Conservation (phyloP, 2,329 filamentous ascomycete genomes). For the Microdochium nivale region DNA sequence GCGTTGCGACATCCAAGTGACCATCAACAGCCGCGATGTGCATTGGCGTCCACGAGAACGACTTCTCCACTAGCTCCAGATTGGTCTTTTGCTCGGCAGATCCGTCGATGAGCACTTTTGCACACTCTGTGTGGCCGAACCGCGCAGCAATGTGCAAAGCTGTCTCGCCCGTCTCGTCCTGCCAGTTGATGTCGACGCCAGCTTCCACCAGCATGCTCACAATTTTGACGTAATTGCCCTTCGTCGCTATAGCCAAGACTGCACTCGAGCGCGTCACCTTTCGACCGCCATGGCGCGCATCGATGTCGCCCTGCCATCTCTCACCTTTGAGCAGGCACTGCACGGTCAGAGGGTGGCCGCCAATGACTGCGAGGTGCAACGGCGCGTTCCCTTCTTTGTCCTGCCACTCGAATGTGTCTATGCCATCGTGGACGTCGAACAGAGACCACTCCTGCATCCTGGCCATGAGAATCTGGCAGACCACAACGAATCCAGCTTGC, state of each 20-base stretch:
- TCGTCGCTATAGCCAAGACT: conserved; percentile 80
- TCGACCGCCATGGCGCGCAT: conserved; percentile 54
- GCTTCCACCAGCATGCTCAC: conserved; percentile 83
- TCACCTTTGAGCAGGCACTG: conserved; percentile 73
- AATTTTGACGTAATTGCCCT: conserved; percentile 76
- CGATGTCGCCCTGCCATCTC: conserved; percentile 58
- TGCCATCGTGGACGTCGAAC: conserved; percentile 75
- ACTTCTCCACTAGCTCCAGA: conserved; percentile 69
- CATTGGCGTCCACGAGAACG: conserved; percentile 91
- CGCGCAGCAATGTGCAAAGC: conserved; percentile 86
- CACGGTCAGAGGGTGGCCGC: conserved; percentile 81
- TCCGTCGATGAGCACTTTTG: conserved; percentile 64
- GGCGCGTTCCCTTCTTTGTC: conserved; percentile 87
- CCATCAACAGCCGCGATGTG: conserved; percentile 91
- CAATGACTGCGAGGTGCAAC: conserved; percentile 84
- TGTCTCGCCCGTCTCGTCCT: conserved; percentile 82
- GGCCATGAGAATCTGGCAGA: conserved; percentile 79
- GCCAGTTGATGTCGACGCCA: conserved; percentile 88
- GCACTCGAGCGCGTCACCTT: conserved; percentile 76
- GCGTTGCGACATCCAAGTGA: conserved; percentile 62
- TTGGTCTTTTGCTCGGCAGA: conserved; percentile 63
- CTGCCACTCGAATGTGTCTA: conserved; percentile 84
- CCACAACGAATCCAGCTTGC: conserved; percentile 87
- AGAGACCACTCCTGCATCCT: conserved; percentile 85
- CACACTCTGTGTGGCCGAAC: conserved; percentile 77